phyloP scores from a whole-genome alignment of 768 basidiomycete species.

The Nidularia sp. region DNA sequence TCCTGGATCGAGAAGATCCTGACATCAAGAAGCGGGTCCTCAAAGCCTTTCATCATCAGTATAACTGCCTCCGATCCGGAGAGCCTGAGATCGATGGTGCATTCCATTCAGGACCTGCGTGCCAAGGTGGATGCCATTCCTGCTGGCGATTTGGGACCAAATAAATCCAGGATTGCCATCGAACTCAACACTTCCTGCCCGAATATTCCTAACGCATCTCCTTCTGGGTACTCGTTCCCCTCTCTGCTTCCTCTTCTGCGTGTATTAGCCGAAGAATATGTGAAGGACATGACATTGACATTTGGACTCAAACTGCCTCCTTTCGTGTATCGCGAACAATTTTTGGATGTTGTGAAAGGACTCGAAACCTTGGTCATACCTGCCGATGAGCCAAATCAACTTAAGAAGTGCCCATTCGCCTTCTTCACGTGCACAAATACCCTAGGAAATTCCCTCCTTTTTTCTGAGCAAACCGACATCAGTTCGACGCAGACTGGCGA shows the following conservation, averaged over 20 bases:
- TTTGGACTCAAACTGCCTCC: slow-evolving; percentile 81
- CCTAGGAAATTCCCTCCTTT: slow-evolving; percentile 65
- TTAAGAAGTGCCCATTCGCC: slow-evolving; percentile 41
- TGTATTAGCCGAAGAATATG: slow-evolving; percentile 46
- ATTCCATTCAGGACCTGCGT: slow-evolving; percentile 60
- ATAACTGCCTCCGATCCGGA: slow-evolving; percentile 59
- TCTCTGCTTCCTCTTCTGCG: slow-evolving; percentile 50
- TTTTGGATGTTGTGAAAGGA: slow-evolving; percentile 41
- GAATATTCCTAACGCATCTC: slow-evolving; percentile 62
- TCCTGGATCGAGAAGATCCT: slow-evolving; percentile 57
- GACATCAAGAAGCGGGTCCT: slow-evolving; percentile 19
- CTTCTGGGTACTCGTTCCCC: slow-evolving; percentile 59
- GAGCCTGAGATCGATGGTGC: slow-evolving; percentile 52
- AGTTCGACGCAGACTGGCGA: slow-evolving; percentile 1
- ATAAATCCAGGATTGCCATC: slow-evolving; percentile 48
- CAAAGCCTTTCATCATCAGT: slow-evolving; percentile 71
- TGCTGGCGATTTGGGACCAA: slow-evolving; percentile 1
- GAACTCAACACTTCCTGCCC: slow-evolving; percentile 88
- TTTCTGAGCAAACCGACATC: slow-evolving; percentile 46
- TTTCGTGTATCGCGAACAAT: slow-evolving; percentile 61
- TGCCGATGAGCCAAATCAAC: too few species aligned
- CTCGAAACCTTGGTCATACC: not conserved
- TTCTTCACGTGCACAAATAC: slow-evolving; percentile 84
- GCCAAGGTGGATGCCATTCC: slow-evolving; percentile 20
- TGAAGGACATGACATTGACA: slow-evolving; percentile 49